Conservation (phyloP, 352 stramenopile species). For the Phytopythium montanum region DNA sequence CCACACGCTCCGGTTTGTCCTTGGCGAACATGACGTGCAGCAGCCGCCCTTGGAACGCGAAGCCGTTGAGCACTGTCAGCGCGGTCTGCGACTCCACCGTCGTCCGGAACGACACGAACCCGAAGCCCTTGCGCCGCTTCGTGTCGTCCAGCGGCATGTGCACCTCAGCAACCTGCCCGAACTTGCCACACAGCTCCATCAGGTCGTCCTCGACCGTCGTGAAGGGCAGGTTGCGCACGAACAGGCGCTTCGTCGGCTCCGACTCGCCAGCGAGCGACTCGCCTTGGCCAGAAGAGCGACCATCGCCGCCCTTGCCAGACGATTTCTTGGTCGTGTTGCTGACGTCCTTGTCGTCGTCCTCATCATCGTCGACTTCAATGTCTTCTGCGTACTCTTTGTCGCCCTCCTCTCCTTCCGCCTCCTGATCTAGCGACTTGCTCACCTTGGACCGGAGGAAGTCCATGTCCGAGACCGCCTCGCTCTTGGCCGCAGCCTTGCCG, state of each 20-base stretch:
- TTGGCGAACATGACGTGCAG: slow-evolving; percentile 93
- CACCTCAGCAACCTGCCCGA: slow-evolving; percentile 89
- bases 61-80: slow-evolving; percentile 89
- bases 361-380: slow-evolving; percentile 37
- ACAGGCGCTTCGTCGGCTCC: slow-evolving; percentile 86
- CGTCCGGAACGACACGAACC: slow-evolving; percentile 95
- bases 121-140: slow-evolving; percentile 96
- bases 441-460: slow-evolving; percentile 94
- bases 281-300: slow-evolving; percentile 5
- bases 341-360: slow-evolving; percentile 22
- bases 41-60: slow-evolving; percentile 95
- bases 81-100: slow-evolving; percentile 88
- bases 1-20: slow-evolving; percentile 57
- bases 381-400: slow-evolving; percentile 37
- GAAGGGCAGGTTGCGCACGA: slow-evolving; percentile 97
- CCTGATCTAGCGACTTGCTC: slow-evolving; percentile 87
- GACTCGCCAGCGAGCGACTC: slow-evolving; percentile 18
- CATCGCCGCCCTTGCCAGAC: slow-evolving; percentile 2
- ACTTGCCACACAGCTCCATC: slow-evolving; percentile 85
- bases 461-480: slow-evolving; percentile 79
- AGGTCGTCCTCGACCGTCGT: slow-evolving; percentile 96
- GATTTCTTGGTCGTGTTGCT: slow-evolving; percentile 10
- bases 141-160: slow-evolving; percentile 97
- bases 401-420: slow-evolving; percentile 24
- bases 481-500: slow-evolving; percentile 24